Conservation (phyloP, 2,329 filamentous ascomycete species). For the Nemania sp. region DNA sequence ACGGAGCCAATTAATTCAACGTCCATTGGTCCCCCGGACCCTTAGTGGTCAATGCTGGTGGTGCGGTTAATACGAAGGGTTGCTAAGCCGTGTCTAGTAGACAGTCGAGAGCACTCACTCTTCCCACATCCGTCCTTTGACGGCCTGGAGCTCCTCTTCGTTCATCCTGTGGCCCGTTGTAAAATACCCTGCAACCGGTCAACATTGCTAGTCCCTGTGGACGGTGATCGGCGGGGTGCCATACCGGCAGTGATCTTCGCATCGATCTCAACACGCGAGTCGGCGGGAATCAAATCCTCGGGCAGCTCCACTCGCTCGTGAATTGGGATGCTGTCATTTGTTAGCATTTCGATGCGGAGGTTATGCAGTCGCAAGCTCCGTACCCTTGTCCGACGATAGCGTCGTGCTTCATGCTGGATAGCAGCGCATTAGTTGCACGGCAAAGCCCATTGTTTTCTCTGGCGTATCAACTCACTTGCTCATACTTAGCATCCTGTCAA, state of each 20-base stretch:
- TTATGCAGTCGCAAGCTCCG: constrained; percentile 35
- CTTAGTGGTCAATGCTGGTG: constrained; percentile 48
- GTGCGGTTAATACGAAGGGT: constrained; percentile 31
- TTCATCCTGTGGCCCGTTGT: constrained; percentile 90
- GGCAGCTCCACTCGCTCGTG: constrained; percentile 89
- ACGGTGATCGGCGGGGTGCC: constrained; percentile 37
- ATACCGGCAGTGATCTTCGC: constrained; percentile 94
- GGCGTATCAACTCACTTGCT: constrained; percentile 69
- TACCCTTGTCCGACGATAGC: constrained; percentile 82
- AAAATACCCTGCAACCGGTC: constrained; percentile 63
- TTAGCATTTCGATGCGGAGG: constrained; percentile 24
- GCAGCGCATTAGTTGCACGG: constrained; percentile 35
- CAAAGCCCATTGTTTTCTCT: constrained; percentile 19
- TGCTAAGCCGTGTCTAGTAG: constrained; percentile 17
- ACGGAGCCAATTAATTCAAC: constrained; percentile 19
- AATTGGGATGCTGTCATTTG: constrained; percentile 71
- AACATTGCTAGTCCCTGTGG: constrained; percentile 25
- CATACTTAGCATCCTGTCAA: constrained; percentile 98
- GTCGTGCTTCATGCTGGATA: constrained; percentile 80
- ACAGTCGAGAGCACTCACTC: constrained; percentile 55
- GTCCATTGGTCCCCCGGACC: constrained; percentile 24
- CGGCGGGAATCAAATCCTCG: constrained; percentile 89
- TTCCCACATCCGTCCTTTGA: constrained; percentile 91
- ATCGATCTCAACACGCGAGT: constrained; percentile 97
- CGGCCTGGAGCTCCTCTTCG: constrained; percentile 79